Evolutionary conservation across 73 alveolate species (phyloP).

Genomic region (Paramecium tetraurelia): DNA sequence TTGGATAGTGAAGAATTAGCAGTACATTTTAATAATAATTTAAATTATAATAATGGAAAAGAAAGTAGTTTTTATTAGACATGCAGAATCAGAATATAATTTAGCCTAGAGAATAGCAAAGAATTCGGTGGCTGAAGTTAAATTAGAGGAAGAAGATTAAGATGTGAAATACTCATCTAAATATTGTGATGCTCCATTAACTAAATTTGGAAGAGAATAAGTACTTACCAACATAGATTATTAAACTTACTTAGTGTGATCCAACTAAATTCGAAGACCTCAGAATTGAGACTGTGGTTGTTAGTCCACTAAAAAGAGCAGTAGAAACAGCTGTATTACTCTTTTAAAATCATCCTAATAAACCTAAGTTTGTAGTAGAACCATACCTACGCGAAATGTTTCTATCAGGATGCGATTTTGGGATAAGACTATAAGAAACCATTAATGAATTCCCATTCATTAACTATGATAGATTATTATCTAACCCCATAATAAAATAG

Average conservation of each 20-base stretch:
- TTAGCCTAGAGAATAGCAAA: slow-evolving; percentile 60
- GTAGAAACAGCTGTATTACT: slow-evolving; percentile 79
- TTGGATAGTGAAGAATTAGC: neutral
- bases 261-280: slow-evolving; percentile 49
- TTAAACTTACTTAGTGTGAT: neutral
- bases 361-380: slow-evolving; percentile 73
- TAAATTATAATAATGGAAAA: neutral
- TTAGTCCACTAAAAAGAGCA: slow-evolving; percentile 92
- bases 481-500: neutral
- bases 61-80: slow-evolving; percentile 65
- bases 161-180: slow-evolving; percentile 31
- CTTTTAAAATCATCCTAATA: slow-evolving; percentile 79
- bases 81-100: slow-evolving; percentile 75
- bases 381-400: slow-evolving; percentile 79
- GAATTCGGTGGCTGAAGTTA: slow-evolving; percentile 49
- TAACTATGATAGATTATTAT: neutral
- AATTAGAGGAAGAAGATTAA: slow-evolving; percentile 35
- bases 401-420: slow-evolving; percentile 52
- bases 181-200: slow-evolving; percentile 54
- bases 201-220: slow-evolving; percentile 61
- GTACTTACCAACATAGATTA: slow-evolving; percentile 46
- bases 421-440: slow-evolving; percentile 16
- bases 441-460: slow-evolving; percentile 1
- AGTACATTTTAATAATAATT: neutral
- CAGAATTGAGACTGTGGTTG: slow-evolving; percentile 77